Evolutionary conservation across 176 grass and related monocot genomes (phyloP).

Genomic region (Thalia dealbata): DNA sequence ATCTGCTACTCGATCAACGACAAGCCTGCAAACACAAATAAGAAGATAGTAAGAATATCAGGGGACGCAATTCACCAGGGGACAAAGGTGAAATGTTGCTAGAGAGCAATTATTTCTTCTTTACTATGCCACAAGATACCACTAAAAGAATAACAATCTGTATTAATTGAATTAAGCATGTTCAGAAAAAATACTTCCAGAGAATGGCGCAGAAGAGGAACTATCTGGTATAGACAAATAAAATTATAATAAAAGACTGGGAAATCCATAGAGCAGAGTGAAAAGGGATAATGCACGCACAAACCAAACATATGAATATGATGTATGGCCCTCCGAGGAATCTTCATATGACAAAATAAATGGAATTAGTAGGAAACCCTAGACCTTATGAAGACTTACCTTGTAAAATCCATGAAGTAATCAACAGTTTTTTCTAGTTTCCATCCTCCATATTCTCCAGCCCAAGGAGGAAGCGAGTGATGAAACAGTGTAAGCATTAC

Average conservation of each 20-base stretch:
- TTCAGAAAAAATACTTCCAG: too few relatives aligned
- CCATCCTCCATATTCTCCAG: slow-evolving; percentile 89
- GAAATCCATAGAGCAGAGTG: too few relatives aligned
- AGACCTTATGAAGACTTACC: slow-evolving; percentile 27
- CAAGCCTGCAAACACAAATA: slow-evolving; percentile 47
- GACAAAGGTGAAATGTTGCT: too few relatives aligned
- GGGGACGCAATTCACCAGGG: not conserved
- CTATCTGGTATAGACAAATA: too few relatives aligned
- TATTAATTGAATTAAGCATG: too few relatives aligned
- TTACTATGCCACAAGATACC: too few relatives aligned
- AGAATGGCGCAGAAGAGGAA: too few relatives aligned
- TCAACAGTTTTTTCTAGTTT: slow-evolving; percentile 79
- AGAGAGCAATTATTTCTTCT: too few relatives aligned
- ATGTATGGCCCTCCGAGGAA: not conserved
- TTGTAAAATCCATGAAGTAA: slow-evolving; percentile 85
- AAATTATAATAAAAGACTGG: too few relatives aligned
- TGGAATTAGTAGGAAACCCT: not conserved
- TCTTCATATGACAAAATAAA: not conserved
- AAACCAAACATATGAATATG: not conserved
- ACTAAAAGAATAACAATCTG: too few relatives aligned
- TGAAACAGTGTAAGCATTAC: slow-evolving; percentile 94
- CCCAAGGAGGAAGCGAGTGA: slow-evolving; percentile 95
- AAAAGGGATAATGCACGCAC: too few relatives aligned
- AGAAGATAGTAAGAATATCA: not conserved
- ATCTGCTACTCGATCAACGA: slow-evolving; percentile 74